Evolutionary conservation across 805 yeast species (phyloP), one percentile per base, ranked within the genome.

Genomic region (Candida ovalis): DNA sequence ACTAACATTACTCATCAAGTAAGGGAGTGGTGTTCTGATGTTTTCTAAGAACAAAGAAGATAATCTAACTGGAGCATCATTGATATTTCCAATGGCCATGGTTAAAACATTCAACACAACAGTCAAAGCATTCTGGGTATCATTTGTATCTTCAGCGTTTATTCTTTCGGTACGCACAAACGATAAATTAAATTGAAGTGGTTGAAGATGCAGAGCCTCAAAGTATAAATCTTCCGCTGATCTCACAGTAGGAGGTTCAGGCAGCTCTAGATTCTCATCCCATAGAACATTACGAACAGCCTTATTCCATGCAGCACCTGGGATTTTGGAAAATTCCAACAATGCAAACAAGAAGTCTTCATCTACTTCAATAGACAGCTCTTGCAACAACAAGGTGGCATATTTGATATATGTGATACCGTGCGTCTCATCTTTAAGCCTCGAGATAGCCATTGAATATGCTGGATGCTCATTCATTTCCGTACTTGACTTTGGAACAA

Each of bases 21-120:
- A 74, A 1, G 90, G 88, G 3, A 86, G 63, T 3, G 97, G 96
- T 1, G 91, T 95, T 50, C 97, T 77, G 12, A 91, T 82, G 62
- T 94, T 94, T 58, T 90, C 97, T 62, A 92, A 77, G 50, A 89
- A 76, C 56, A 95, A 73, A 0, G 98, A 90, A 60, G 92, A 89
- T 63, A 94, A 71, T 59, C 86, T 80, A 40, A 94, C 87, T 1
- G 98, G 98, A 0, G 99, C 99, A 66, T 94, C 97, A 62, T 92
- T 92, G 51, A 95, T 88, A 64, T 92, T 94, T 23, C 98, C 99
- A 53, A 94, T 80, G 0, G 99, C 96, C 97, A 92, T 91, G 0
- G 97, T 90, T 50, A 94, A 71, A 35, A 92, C 82, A 63, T 94
- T 89, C 55, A 88, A 74, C 53, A 89, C 81, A 64, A 87, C 86